Evolutionary conservation across 345 rosid genomes (phyloP), one percentile per base, ranked within the genome.

Genomic region (Citrus hindsii): DNA sequence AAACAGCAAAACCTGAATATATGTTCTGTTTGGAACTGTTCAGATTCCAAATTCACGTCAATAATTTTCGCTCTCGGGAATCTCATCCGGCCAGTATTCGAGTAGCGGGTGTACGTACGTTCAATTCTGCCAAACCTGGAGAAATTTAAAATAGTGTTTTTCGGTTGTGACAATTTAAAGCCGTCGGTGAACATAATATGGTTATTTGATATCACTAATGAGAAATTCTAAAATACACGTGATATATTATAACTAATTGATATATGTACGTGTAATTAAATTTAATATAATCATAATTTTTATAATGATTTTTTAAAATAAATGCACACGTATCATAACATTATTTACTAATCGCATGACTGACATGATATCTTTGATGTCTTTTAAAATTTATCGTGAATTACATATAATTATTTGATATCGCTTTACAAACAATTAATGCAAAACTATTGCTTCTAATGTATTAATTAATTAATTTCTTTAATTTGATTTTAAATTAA

Each of bases 181-280:
- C 58, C 51, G 79, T 77, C 73, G 59, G 70, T 59, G 19, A 79
- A 76, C 48, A 24, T 77, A 65, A 65, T n/a, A 14, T 5, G 40
- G 22, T 67, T 30, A 67, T 62, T 38, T 65, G 24, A 18, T 51
- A 19, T 76, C 65, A 69, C 62, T 68, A 1, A 37, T 2, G 40
- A 37, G 9, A 37, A 37, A 37, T 37, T 37, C 0, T 37, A 37
- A 7, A 37, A 37, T 37, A 37, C 0, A 37, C 8, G 9, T 1
- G 2, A 37, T 37, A 3, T 37, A 37, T 37, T 37, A 37, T 0
- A 37, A 37, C 0, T 37, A 37, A 37, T 7, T 37, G 0, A 37
- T 37, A 1, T 7, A 37, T 37, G 9, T 7, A 37, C 7, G 0
- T 7, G 9, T 37, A 37, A 37, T 37, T 37, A 37, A 37, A 37